Conservation (phyloP, 164 flowering plant genomes). For the Santalum album region DNA sequence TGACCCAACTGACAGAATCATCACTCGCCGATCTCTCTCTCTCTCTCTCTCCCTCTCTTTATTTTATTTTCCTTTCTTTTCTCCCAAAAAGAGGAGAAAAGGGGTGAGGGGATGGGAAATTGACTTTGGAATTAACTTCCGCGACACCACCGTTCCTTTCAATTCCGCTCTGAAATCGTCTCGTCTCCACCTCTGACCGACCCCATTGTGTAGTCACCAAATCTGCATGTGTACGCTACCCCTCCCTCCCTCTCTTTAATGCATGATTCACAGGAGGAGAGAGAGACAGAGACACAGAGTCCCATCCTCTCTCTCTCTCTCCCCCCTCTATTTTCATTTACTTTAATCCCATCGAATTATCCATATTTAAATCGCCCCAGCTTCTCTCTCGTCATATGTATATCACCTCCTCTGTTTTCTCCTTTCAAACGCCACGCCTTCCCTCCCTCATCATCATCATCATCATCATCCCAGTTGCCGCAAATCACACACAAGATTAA, state of each 20-base stretch:
- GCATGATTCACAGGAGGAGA: constrained; percentile 10
- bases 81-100: neutral
- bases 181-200: too few relatives aligned
- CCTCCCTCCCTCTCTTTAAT: constrained; percentile 9
- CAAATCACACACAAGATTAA: neutral
- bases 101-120: neutral
- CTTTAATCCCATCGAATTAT: constrained; percentile 5
- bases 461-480: too few relatives aligned
- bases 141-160: constrained; percentile 3
- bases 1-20: neutral
- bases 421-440: too few relatives aligned
- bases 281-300: constrained; percentile 14
- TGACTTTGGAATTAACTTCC: constrained; percentile 8
- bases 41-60: neutral
- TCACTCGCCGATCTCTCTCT: neutral
- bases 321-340: constrained; percentile 13
- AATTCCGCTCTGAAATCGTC: constrained; percentile 26
- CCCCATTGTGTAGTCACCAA: constrained; percentile 43
- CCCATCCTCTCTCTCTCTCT: neutral
- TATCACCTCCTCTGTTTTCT: too few relatives aligned
- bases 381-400: too few relatives aligned
- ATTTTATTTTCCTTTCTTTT: too few relatives aligned
- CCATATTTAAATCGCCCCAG: neutral
- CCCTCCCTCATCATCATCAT: too few relatives aligned
- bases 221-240: constrained; percentile 48